Conservation (phyloP, 2,329 filamentous ascomycete genomes). For the Madurella fahalii region DNA sequence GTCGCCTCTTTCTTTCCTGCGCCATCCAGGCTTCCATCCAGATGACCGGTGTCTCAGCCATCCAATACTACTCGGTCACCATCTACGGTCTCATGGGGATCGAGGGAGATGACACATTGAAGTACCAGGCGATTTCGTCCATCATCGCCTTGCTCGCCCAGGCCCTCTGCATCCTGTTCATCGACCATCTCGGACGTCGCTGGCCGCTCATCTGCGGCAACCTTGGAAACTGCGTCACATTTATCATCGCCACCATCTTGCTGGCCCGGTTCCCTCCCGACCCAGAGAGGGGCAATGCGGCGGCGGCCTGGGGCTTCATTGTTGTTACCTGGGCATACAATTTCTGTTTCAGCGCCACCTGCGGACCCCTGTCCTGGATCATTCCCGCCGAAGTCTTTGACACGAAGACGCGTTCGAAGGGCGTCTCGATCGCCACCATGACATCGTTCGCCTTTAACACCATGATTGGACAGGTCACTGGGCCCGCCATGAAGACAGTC, state of each 20-base stretch:
- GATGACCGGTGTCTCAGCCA: constrained; percentile 72
- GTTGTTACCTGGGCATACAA: constrained; percentile 76
- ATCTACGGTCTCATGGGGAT: constrained; percentile 71
- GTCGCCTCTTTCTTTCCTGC: constrained; percentile 65
- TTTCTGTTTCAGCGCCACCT: constrained; percentile 50
- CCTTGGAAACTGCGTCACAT: constrained; percentile 41
- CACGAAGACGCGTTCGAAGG: constrained; percentile 69
- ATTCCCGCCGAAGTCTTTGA: constrained; percentile 73
- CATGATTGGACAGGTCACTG: constrained; percentile 28
- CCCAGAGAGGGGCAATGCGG: constrained; percentile 38
- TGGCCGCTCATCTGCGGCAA: constrained; percentile 71
- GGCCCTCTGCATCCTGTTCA: constrained; percentile 62
- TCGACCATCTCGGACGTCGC: constrained; percentile 67
- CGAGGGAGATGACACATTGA: constrained; percentile 57
- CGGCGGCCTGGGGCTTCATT: constrained; percentile 56
- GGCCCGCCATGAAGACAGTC: constrained; percentile 45
- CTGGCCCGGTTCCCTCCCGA: constrained; percentile 57
- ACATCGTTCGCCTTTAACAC: constrained; percentile 33
- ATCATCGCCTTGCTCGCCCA: constrained; percentile 67
- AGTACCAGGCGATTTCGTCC: constrained; percentile 72
- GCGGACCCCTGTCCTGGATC: constrained; percentile 56
- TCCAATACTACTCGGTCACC: constrained; percentile 68
- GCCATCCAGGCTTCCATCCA: constrained; percentile 68
- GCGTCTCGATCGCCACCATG: constrained; percentile 72
- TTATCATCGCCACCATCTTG: constrained; percentile 61